Percentiles rank a stretch among this genome's conserved stretches.
Evolutionary conservation across 2,329 filamentous ascomycete species (phyloP).

Genomic region (Colletotrichum higginsianum): DNA sequence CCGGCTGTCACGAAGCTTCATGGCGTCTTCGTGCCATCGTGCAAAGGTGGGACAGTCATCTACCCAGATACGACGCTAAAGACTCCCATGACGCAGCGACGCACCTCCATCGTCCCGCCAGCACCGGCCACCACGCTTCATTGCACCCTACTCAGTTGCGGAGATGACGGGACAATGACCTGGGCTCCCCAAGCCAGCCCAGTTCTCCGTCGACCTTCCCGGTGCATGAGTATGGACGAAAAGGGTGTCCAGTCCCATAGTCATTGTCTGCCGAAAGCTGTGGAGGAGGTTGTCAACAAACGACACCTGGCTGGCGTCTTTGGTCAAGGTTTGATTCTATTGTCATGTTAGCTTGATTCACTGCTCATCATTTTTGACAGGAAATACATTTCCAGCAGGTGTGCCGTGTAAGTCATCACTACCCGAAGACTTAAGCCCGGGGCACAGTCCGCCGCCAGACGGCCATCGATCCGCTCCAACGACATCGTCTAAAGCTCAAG

Average conservation of each 20-base stretch:
- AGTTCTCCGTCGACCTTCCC: slow-evolving; percentile 18
- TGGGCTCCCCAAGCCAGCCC: slow-evolving; percentile 18
- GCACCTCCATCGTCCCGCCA: slow-evolving; percentile 4
- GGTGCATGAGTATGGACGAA: slow-evolving; percentile 27
- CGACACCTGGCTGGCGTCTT: neutral
- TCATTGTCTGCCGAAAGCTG: neutral
- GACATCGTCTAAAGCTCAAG: neutral
- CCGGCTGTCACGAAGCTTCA: neutral
- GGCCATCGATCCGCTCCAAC: neutral
- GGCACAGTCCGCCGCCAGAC: neutral
- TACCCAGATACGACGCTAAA: slow-evolving; percentile 12
- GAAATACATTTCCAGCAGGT: too few relatives aligned
- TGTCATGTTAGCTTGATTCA: rapidly evolving
- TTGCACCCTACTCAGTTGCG: slow-evolving; percentile 33
- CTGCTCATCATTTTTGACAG: neutral
- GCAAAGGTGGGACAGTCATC: slow-evolving; percentile 13
- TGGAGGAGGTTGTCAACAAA: neutral
- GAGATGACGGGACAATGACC: neutral
- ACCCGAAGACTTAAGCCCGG: too few relatives aligned
- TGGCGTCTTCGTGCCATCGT: slow-evolving; percentile 27
- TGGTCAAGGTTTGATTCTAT: slow-evolving; percentile 2
- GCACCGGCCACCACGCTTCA: slow-evolving; percentile 27
- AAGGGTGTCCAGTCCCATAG: neutral
- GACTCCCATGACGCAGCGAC: neutral
- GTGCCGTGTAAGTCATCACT: too few relatives aligned